These are phyloP conservation scores for Aquilaria yunnanensis DNA, from an alignment of 345 rosid species.

Conservation along the genomic window DNA sequence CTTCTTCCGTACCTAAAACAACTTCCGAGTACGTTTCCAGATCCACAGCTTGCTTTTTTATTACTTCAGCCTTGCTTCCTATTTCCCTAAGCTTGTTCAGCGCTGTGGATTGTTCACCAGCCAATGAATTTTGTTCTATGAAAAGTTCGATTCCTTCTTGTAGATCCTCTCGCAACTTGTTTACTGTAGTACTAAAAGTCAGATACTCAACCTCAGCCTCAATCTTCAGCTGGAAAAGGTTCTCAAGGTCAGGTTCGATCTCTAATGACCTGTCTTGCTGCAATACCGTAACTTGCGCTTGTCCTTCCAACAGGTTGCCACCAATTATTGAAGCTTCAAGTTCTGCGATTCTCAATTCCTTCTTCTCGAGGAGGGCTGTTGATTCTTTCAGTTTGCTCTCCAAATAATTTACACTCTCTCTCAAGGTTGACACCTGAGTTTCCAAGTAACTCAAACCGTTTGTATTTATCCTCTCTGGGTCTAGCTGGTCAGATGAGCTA, in stretches of 20 bases:
- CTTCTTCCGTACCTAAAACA: constrained; percentile 38
- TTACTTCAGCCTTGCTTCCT: constrained; percentile 39
- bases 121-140: constrained; percentile 39
- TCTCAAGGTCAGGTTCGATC: constrained; percentile 48
- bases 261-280: constrained; percentile 31
- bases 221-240: constrained; percentile 60
- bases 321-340: constrained; percentile 35
- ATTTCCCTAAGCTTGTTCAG: constrained; percentile 36
- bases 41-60: constrained; percentile 47
- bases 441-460: constrained; percentile 28
- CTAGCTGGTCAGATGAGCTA: constrained; percentile 31
- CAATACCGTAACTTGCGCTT: constrained; percentile 22
- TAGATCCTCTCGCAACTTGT: constrained; percentile 30
- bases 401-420: constrained; percentile 37
- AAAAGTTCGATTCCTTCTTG: constrained; percentile 22
- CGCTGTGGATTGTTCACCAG: constrained; percentile 33
- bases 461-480: constrained; percentile 23
- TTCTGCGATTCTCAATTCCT: constrained; percentile 45
- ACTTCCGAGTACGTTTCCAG: constrained; percentile 40
- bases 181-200: constrained; percentile 34
- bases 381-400: constrained; percentile 48
- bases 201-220: constrained; percentile 76
- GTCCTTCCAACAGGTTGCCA: constrained; percentile 28
- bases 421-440: constrained; percentile 36
- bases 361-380: constrained; percentile 29